phyloP scores from a whole-genome alignment of 1,284 basidiomycete genomes.

The Papiliotrema fonsecae region DNA sequence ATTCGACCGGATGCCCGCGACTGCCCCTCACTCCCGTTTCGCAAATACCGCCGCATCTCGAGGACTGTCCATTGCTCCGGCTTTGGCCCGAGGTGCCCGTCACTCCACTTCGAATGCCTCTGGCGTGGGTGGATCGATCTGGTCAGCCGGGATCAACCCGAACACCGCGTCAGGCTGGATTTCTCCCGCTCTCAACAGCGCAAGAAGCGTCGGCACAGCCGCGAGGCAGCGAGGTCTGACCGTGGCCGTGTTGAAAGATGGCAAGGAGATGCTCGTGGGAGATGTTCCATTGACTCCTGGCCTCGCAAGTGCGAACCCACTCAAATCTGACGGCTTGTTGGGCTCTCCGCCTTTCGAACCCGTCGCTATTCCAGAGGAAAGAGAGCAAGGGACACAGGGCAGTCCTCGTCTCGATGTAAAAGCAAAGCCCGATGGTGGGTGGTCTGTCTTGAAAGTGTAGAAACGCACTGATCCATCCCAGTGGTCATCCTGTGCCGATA shows the following conservation, averaged over 20 bases:
- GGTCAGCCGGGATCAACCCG: conserved; percentile 22
- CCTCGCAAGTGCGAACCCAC: conserved; percentile 3
- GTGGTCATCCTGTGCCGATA: conserved; percentile 45
- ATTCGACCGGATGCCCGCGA: conserved; percentile 1
- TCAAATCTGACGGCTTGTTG: neutral
- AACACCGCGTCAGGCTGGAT: conserved; percentile 20
- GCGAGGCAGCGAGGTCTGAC: conserved; percentile 32
- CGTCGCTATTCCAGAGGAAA: conserved; percentile 1
- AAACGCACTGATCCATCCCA: neutral
- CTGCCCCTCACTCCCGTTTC: conserved; percentile 16
- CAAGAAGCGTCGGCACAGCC: conserved; percentile 9
- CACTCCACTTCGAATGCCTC: conserved; percentile 8
- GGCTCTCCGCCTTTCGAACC: neutral
- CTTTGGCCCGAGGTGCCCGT: conserved; percentile 10
- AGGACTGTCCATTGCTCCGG: conserved; percentile 25
- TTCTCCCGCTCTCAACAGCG: conserved; percentile 17
- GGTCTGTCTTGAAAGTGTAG: neutral
- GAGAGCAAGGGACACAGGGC: neutral
- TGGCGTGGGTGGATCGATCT: conserved; percentile 18
- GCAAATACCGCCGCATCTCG: conserved; percentile 19
- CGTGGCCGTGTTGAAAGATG: conserved; percentile 34
- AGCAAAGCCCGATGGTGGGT: neutral
- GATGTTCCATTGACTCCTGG: conserved; percentile 28
- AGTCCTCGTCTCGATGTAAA: too few relatives aligned
- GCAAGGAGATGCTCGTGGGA: conserved; percentile 26